Conservation (phyloP, 768 basidiomycete genomes). For the Amanita exitialis region DNA sequence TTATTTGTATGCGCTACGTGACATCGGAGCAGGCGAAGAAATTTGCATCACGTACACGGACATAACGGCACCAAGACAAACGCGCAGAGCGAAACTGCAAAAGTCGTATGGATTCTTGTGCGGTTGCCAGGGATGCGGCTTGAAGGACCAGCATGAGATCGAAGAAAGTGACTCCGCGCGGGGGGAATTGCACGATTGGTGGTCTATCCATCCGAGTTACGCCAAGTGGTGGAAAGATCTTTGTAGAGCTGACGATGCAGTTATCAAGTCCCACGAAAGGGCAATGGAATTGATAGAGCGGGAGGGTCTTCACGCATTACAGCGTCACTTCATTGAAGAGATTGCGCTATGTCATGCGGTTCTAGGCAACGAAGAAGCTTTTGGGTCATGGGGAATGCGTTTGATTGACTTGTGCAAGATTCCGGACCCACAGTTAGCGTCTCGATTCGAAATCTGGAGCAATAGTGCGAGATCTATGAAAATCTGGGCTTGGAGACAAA, state of each 20-base stretch:
- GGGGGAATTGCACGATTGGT: slow-evolving; percentile 23
- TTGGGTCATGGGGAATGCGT: slow-evolving; percentile 24
- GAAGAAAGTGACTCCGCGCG: slow-evolving; percentile 22
- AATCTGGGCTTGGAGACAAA: slow-evolving; percentile 33
- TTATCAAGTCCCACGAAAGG: slow-evolving; percentile 26
- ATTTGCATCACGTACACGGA: slow-evolving; percentile 37
- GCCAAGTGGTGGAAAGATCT: slow-evolving; percentile 32
- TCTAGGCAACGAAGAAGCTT: slow-evolving; percentile 26
- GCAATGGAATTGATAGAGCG: slow-evolving; percentile 29
- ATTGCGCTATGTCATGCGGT: slow-evolving; percentile 30
- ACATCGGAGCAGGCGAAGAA: slow-evolving; percentile 29
- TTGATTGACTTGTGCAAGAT: slow-evolving; percentile 17
- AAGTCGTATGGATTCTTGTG: slow-evolving; percentile 32
- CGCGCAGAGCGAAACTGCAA: slow-evolving; percentile 22
- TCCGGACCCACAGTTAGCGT: slow-evolving; percentile 17
- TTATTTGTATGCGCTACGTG: slow-evolving; percentile 29
- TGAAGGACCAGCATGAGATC: slow-evolving; percentile 11
- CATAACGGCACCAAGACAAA: slow-evolving; percentile 23
- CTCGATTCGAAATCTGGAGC: slow-evolving; percentile 20
- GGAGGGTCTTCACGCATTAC: slow-evolving; percentile 31
- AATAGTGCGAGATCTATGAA: slow-evolving; percentile 20
- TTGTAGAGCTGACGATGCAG: slow-evolving; percentile 26
- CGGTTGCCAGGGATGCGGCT: slow-evolving; percentile 26
- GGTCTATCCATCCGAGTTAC: slow-evolving; percentile 26
- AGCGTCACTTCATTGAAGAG: slow-evolving; percentile 30